Base-by-base conservation (phyloP, 164 flowering plant genomes). In the Annona cherimola region DNA sequence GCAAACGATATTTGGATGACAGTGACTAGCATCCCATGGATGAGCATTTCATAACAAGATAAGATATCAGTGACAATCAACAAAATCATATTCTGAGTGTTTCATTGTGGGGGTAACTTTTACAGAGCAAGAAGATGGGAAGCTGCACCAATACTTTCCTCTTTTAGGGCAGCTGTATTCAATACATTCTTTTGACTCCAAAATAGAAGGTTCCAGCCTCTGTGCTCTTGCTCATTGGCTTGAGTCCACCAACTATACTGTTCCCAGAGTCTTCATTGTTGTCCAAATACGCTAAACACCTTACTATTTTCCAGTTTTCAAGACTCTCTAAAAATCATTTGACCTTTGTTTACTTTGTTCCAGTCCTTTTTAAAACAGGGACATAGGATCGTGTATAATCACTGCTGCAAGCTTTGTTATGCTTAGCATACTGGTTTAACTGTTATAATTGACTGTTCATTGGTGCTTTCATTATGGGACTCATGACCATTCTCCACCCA, bases 401-500 rank as follows among this genome's bases (percentile, higher is more conserved):
- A 16, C 14, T 50, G 14, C 35, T 26, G 35, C 35, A 26, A 26
- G 35, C 35, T 26, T 26, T 26, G 35, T 26, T 26, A 26, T 26
- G 35, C 35, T 26, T 26, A 26, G 35, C 35, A 26, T 26, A 1
- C 35, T 26, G 35, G 35, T 26, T 26, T 26, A 26, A 26, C 35
- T 26, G 35, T 26, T 26, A 26, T 26, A 26, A 26, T 26, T 39
- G 67, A 39, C 5, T 16, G 9, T 50, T 50, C 57, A 50, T 50
- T 63, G 11, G 43, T 41, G 43, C 18, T 63, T 63, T 44, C 42
- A 16, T 40, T 63, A 63, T 4, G 41, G 40, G 19, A 61, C 2
- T 61, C 11, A 4, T 4, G 57, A 74, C 39, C 71, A 39, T 73
- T 76, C 71, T 20, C 63, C 73, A 63, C 68, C 57, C 57, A 45